phyloP scores from a whole-genome alignment of 768 basidiomycete genomes.

The Macrocybe gigantea region DNA sequence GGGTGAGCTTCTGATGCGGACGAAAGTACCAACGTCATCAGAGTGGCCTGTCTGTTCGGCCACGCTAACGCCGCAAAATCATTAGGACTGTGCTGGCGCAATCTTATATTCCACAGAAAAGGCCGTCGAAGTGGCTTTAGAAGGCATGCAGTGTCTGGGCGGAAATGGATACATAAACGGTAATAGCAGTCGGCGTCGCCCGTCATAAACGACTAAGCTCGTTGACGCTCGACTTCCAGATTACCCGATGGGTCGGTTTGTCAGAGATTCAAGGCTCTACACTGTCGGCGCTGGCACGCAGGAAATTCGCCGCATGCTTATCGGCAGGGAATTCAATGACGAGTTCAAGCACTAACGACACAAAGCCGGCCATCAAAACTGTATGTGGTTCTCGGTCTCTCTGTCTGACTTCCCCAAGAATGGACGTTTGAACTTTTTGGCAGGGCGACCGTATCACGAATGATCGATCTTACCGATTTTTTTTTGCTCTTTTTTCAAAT shows the following conservation, averaged over 20 bases:
- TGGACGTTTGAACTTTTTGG: no score
- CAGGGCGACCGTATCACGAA: no score
- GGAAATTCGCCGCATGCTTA: slow-evolving; percentile 91
- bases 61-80: not conserved
- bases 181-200: slow-evolving; percentile 18
- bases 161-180: slow-evolving; percentile 97
- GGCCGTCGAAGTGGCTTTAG: slow-evolving; percentile 85
- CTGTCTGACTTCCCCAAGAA: no score
- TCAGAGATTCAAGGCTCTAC: slow-evolving; percentile 85
- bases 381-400: no score
- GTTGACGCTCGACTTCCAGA: slow-evolving; percentile 38
- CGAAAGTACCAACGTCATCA: not conserved
- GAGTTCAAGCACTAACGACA: slow-evolving; percentile 32
- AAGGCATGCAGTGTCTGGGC: slow-evolving; percentile 90
- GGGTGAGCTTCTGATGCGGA: slow-evolving; percentile 36
- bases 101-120: slow-evolving; percentile 92
- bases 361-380: no score
- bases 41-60: not conserved
- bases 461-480: no score
- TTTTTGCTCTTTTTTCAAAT: slow-evolving; percentile 7
- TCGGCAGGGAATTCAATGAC: slow-evolving; percentile 89
- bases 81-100: slow-evolving; percentile 89
- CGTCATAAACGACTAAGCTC: not conserved
- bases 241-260: slow-evolving; percentile 82
- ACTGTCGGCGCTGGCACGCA: slow-evolving; percentile 97